Evolutionary conservation across 495 filamentous ascomycete species (phyloP), one percentile per base, ranked within the genome.

Genomic region (Lasiosphaeriaceae sp.): DNA sequence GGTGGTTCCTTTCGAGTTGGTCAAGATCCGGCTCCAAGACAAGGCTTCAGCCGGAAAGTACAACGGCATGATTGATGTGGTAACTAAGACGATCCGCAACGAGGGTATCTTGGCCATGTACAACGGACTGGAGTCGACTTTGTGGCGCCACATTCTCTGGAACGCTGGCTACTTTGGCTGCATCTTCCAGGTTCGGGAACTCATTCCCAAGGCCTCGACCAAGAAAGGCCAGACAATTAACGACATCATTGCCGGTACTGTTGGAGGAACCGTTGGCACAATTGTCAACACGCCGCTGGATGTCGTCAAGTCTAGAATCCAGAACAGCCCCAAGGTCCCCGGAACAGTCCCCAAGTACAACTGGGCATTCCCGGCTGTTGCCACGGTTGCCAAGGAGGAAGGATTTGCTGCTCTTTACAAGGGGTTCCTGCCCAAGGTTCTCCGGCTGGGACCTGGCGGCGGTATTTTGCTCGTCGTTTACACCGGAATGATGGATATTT

Each of bases 121-220:
- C 81, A 95, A 96, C 71, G 94, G 94, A 22, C 84, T 98, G 39
- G 94, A 98, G 74, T 90, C 87, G 39, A 98, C 94, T 23, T 76
- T 97, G 70, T 98, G 94, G 94, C 88, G 94, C 60, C 94, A 98
- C 75, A 84, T 97, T 52, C 80, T 97, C 55, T 98, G 94, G 94
- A 98, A 98, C 72, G 81, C 89, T 8, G 94, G 94, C 46, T 98
- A 98, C 80, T 98, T 98, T 71, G 94, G 94, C 64, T 92, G 90
- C 75, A 98, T 98, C 74, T 92, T 91, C 83, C 94, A 98, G 75
- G 89, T 96, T 54, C 89, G 90, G 65, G 80, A 82, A 46, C 77
- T 96, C 62, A 69, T 98, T 21, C 94, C 94, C 37, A 81, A 84
- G 66, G 79, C 83, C 4, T 83, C 87, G 54, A 88, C 86, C 72